Percentiles rank a stretch among this genome's conserved stretches.
Evolutionary conservation across 768 basidiomycete genomes (phyloP).

Genomic region (Pisolithus marmoratus): DNA sequence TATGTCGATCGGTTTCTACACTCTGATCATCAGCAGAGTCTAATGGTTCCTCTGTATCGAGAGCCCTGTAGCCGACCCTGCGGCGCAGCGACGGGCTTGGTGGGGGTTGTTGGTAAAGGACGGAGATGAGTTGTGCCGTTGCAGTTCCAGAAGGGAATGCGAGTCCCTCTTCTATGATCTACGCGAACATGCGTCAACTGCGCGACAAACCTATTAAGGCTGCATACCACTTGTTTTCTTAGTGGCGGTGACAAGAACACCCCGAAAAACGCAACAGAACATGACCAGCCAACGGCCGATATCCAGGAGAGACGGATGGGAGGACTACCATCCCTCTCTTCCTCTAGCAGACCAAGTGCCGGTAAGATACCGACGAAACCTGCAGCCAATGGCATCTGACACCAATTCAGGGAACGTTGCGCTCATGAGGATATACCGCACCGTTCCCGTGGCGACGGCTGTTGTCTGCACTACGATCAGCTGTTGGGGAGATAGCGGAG

Average conservation of each 20-base stretch:
- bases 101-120: constrained; percentile 73
- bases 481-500: constrained; percentile 81
- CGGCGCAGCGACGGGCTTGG: constrained; percentile 52
- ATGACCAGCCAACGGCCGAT: constrained; percentile 79
- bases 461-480: constrained; percentile 94
- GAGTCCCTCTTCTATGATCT: constrained; percentile 94
- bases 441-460: constrained; percentile 86
- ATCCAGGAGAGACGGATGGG: constrained; percentile 73
- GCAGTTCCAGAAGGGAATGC: constrained; percentile 94
- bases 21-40: constrained; percentile 1
- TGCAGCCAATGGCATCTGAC: constrained; percentile 76
- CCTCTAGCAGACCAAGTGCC: constrained; percentile 74
- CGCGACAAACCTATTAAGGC: neutral
- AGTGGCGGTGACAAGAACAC: constrained; percentile 96
- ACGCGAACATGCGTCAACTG: constrained; percentile 3
- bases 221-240: constrained; percentile 84
- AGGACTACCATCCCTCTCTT: constrained; percentile 66
- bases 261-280: constrained; percentile 93
- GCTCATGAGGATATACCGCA: constrained; percentile 12
- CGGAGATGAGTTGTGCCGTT: constrained; percentile 90
- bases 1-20: constrained; percentile 2
- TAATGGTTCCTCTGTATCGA: constrained; percentile 30
- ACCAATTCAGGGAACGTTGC: neutral
- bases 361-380: constrained; percentile 92
- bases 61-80: constrained; percentile 50